These are phyloP conservation scores for Cyathus striatus DNA, from an alignment of 768 basidiomycete genomes.

Conservation along the genomic window DNA sequence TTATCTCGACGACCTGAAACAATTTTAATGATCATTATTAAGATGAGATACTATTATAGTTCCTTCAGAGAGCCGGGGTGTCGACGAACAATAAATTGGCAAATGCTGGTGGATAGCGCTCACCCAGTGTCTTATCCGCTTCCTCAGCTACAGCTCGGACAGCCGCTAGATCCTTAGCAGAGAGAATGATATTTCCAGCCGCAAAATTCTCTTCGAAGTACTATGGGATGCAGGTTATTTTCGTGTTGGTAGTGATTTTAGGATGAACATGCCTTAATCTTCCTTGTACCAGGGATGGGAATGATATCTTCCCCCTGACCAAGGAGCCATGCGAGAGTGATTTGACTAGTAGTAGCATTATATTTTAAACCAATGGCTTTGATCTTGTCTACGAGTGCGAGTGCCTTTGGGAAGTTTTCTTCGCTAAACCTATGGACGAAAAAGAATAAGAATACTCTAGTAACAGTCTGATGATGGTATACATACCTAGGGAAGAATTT, in stretches of 20 bases:
- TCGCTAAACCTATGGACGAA: slow-evolving; percentile 22
- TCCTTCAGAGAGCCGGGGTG: slow-evolving; percentile 22
- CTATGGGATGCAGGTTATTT: slow-evolving; percentile 8
- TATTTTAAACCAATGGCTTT: slow-evolving; percentile 31
- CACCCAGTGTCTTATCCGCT: slow-evolving; percentile 21
- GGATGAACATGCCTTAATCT: slow-evolving; percentile 20
- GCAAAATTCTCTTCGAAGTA: slow-evolving; percentile 41
- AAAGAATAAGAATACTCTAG: slow-evolving; percentile 11
- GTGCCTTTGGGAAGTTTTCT: slow-evolving; percentile 42
- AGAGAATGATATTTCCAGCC: slow-evolving; percentile 27
- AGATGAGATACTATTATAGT: too few species aligned
- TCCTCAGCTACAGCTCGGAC: slow-evolving; percentile 28
- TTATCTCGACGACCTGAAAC: too few species aligned
- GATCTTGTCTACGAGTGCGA: slow-evolving; percentile 35
- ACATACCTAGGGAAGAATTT: slow-evolving; percentile 24
- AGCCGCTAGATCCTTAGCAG: slow-evolving; percentile 27
- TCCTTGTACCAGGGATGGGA: slow-evolving; percentile 44
- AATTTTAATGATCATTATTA: too few species aligned
- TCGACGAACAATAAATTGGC: slow-evolving; percentile 25
- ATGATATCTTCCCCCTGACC: slow-evolving; percentile 41
- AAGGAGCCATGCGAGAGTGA: slow-evolving; percentile 46
- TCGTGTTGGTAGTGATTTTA: not conserved
- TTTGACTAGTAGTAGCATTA: slow-evolving; percentile 38
- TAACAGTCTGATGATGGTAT: not conserved
- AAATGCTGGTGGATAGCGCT: slow-evolving; percentile 25